Conservation (phyloP, 768 basidiomycete species). For the Chalciporus pseudorubinellus region DNA sequence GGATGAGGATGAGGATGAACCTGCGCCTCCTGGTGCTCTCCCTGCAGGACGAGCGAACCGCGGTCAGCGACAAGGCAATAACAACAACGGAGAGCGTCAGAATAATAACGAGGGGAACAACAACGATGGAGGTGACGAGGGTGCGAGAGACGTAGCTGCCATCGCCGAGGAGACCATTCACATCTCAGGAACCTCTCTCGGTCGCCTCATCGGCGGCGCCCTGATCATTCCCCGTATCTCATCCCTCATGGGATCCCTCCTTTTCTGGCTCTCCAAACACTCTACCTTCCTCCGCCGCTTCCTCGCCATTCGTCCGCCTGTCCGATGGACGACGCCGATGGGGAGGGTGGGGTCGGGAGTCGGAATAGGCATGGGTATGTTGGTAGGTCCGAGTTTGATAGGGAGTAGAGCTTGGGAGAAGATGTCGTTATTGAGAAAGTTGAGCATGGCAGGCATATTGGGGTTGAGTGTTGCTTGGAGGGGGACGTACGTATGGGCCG, state of each 20-base stretch:
- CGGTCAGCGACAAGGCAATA: conserved; percentile 15
- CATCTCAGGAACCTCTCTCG: conserved; percentile 57
- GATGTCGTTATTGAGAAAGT: conserved; percentile 22
- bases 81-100: background rate
- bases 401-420: conserved; percentile 2
- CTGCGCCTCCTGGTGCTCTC: conserved; percentile 11
- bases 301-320: conserved; percentile 22
- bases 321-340: conserved; percentile 9
- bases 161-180: conserved; percentile 55
- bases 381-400: conserved; percentile 14
- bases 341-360: conserved; percentile 1
- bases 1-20: conserved; percentile 24
- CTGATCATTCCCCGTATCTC: conserved; percentile 67
- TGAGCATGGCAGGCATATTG: conserved; percentile 31
- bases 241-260: conserved; percentile 58
- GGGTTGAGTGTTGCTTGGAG: conserved; percentile 50
- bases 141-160: conserved; percentile 40
- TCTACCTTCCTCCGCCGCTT: conserved; percentile 28
- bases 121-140: conserved; percentile 14
- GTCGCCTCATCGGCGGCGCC: conserved; percentile 67
- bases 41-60: conserved; percentile 10
- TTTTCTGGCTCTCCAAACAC: conserved; percentile 50
- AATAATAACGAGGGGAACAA: conserved; percentile 2
- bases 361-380: background rate
- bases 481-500: conserved; percentile 60